phyloP scores from a whole-genome alignment of 2,329 filamentous ascomycete species.

The Phaeosphaeria sp. region DNA sequence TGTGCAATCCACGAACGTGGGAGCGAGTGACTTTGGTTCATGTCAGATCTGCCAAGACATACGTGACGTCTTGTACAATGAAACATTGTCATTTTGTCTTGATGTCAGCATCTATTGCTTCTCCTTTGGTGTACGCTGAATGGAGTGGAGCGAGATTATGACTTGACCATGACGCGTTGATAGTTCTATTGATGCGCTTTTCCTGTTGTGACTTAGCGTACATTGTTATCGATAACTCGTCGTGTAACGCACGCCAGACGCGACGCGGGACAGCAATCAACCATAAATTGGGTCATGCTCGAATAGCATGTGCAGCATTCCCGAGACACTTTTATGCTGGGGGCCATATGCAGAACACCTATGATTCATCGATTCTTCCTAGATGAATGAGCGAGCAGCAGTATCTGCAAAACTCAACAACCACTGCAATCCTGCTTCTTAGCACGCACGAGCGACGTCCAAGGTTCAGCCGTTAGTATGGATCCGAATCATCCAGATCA shows the following conservation, averaged over 20 bases:
- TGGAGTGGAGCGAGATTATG: conserved; percentile 20
- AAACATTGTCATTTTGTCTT: conserved; percentile 25
- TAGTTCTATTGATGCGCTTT: not conserved
- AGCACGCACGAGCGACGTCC: not conserved
- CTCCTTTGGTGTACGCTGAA: conserved; percentile 2
- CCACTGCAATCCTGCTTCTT: not conserved
- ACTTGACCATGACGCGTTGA: conserved; percentile 30
- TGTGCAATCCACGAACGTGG: not conserved
- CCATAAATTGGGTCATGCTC: no score
- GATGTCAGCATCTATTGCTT: conserved; percentile 33
- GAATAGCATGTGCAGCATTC: no score
- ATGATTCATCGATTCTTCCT: no score
- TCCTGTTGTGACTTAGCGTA: no score
- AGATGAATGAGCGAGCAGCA: not conserved
- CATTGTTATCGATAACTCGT: no score
- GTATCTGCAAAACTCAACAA: not conserved
- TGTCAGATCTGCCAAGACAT: conserved; percentile 14
- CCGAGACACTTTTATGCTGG: no score
- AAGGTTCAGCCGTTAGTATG: no score
- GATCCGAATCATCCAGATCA: no score
- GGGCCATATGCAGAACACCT: no score
- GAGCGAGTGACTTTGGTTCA: conserved; percentile 5
- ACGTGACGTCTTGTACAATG: conserved; percentile 13
- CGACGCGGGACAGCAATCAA: not conserved
- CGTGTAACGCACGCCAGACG: no score